Percentiles rank a stretch among this genome's conserved stretches.
Conservation (phyloP, 768 basidiomycete species). For the Rhizopogon vinicolor region DNA sequence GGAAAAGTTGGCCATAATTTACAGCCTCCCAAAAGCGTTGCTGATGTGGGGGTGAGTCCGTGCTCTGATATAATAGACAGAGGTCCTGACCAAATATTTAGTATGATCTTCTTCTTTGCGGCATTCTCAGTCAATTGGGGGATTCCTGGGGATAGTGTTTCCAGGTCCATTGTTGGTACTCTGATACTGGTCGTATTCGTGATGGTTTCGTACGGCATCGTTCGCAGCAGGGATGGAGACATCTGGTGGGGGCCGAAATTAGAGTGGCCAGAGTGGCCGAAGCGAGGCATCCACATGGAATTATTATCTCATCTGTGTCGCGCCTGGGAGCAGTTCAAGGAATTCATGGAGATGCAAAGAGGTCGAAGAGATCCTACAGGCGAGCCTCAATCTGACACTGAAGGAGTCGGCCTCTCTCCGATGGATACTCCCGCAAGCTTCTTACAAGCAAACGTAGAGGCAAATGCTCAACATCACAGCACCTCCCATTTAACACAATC, state of each 20-base stretch:
- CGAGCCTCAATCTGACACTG: background rate
- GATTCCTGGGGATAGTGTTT: background rate
- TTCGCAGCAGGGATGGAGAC: constrained; percentile 15
- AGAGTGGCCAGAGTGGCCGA: background rate
- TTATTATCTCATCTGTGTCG: background rate
- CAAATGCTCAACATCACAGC: background rate
- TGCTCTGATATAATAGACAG: background rate
- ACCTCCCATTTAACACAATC: background rate
- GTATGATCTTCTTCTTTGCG: constrained; percentile 24
- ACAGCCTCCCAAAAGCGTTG: constrained; percentile 51
- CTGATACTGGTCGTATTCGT: constrained; percentile 23
- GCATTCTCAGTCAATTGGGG: constrained; percentile 24
- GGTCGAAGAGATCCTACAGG: no score
- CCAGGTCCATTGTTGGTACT: constrained; percentile 24
- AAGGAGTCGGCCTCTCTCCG: background rate
- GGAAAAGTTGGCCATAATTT: constrained; percentile 47
- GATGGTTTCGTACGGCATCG: constrained; percentile 43
- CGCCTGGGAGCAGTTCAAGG: background rate
- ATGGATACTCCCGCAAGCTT: background rate
- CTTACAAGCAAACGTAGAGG: background rate
- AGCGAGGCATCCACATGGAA: background rate
- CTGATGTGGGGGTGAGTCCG: constrained; percentile 55
- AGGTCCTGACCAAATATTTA: constrained; percentile 4
- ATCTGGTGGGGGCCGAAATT: constrained; percentile 20
- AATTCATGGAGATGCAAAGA: background rate